Evolutionary conservation across 2,329 filamentous ascomycete species (phyloP).

Genomic region (Xylariaceae sp.): DNA sequence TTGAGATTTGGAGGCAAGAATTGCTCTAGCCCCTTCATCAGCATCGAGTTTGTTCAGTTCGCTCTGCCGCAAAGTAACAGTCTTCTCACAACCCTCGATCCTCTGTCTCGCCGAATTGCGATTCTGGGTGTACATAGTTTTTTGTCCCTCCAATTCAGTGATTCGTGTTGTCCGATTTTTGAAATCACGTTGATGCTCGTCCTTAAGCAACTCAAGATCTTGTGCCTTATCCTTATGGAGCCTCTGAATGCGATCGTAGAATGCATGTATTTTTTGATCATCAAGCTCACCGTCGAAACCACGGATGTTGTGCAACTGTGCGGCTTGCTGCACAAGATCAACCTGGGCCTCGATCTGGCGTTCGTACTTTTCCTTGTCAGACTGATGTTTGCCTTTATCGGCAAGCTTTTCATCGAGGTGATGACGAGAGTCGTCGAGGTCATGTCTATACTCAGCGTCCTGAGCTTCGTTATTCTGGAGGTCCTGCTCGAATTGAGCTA

Average conservation of each 20-base stretch:
- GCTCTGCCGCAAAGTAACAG: slow-evolving; percentile 61
- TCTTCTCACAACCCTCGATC: slow-evolving; percentile 69
- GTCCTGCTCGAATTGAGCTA: slow-evolving; percentile 61
- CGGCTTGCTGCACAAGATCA: slow-evolving; percentile 72
- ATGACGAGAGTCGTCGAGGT: slow-evolving; percentile 42
- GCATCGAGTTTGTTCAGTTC: slow-evolving; percentile 70
- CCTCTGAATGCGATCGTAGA: slow-evolving; percentile 73
- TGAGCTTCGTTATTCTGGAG: slow-evolving; percentile 58
- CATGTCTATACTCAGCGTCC: slow-evolving; percentile 61
- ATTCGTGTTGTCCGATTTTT: slow-evolving; percentile 68
- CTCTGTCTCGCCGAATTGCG: slow-evolving; percentile 71
- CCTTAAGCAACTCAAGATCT: slow-evolving; percentile 69
- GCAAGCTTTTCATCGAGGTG: slow-evolving; percentile 50
- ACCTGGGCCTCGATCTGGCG: slow-evolving; percentile 69
- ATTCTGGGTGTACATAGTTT: slow-evolving; percentile 67
- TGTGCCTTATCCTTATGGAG: slow-evolving; percentile 74
- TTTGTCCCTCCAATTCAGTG: slow-evolving; percentile 69
- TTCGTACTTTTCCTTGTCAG: slow-evolving; percentile 83
- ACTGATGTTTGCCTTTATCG: slow-evolving; percentile 74
- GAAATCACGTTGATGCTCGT: slow-evolving; percentile 69
- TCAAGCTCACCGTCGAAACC: slow-evolving; percentile 79
- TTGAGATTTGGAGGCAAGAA: slow-evolving; percentile 68
- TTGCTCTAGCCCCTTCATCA: slow-evolving; percentile 79
- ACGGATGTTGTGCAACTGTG: slow-evolving; percentile 71
- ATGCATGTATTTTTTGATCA: slow-evolving; percentile 68